Conservation (phyloP, 2,329 filamentous ascomycete species). For the Malbranchea zuffiana region DNA sequence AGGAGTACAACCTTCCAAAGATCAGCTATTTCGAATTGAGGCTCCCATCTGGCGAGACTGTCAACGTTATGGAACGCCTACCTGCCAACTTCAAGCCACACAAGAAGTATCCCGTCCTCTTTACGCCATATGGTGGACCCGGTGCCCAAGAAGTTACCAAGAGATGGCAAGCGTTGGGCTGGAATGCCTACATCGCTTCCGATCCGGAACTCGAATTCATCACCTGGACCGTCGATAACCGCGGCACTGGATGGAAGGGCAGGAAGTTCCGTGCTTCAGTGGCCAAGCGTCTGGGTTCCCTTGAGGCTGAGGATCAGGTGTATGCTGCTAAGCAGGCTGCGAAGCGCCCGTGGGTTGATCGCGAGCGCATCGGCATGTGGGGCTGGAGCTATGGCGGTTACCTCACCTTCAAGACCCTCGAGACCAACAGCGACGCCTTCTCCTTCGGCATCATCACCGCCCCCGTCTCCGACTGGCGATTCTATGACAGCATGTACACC, state of each 20-base stretch:
- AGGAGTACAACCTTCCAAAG: conserved; percentile 52
- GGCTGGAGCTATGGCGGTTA: conserved; percentile 62
- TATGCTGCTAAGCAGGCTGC: conserved; percentile 52
- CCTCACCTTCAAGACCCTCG: conserved; percentile 54
- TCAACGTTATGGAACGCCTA: conserved; percentile 56
- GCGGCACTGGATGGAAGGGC: conserved; percentile 55
- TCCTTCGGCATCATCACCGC: conserved; percentile 53
- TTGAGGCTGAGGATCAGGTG: conserved; percentile 57
- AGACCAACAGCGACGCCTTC: conserved; percentile 50
- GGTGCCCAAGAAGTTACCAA: conserved; percentile 53
- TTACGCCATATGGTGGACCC: conserved; percentile 59
- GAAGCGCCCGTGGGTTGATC: conserved; percentile 44
- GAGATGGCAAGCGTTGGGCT: conserved; percentile 44
- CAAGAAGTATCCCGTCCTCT: conserved; percentile 56
- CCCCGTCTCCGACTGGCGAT: conserved; percentile 57
- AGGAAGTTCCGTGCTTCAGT: conserved; percentile 52
- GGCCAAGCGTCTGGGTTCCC: conserved; percentile 47
- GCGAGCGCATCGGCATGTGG: conserved; percentile 52
- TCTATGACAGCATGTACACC: conserved; percentile 62
- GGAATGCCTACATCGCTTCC: conserved; percentile 53
- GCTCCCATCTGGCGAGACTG: conserved; percentile 49
- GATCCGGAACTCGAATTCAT: conserved; percentile 59
- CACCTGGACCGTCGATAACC: conserved; percentile 57
- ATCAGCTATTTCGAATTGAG: conserved; percentile 53
- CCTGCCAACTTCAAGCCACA: conserved; percentile 52